Evolutionary conservation across 2,329 filamentous ascomycete genomes (phyloP), one percentile per base, ranked within the genome.

Genomic region (Gremmenia infestans): DNA sequence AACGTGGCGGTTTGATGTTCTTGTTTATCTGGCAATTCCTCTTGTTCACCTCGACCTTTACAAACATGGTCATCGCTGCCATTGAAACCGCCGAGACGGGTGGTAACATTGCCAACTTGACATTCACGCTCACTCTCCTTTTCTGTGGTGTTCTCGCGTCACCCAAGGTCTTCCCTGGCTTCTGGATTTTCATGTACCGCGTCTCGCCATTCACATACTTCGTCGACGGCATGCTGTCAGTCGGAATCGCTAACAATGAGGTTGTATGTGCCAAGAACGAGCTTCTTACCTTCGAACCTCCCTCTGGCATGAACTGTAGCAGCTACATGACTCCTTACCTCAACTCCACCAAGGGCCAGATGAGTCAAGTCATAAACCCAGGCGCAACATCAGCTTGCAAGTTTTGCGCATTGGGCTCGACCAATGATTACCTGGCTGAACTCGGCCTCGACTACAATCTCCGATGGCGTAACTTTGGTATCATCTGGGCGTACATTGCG

Each of bases 131-230:
- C 56, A 83, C 80, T 58, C 76, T 91, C 53, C 81, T 89, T 65
- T 92, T 91, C 78, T 88, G 85, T 66, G 78, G 58, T 17, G 37
- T 40, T 5, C 37, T 40, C 5, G 37, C 37, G 15, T 40, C 37
- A 17, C 37, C 37, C 14, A 23, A 35, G 42, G 23, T 56, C 72
- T 1, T 92, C 36, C 87, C 88, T 0, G 75, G 81, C 5, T 91
- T 91, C 77, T 92, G 88, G 87, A 84, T 87, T 63, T 90, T 89
- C 76, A 89, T 91, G 85, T 92, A 91, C 72, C 82, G 87, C 19
- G 74, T 91, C 50, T 90, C 86, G 1, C 90, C 91, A 0, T 87
- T 95, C 61, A 91, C 87, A 0, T 96, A 95, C 69, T 74, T 92
- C 17, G 82, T 93, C 22, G 79, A 80, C 4, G 88, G 85, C 25